Evolutionary conservation across 306 rosid species (phyloP), one percentile per base, ranked within the genome.

Genomic region (Vachellia collinsii): DNA sequence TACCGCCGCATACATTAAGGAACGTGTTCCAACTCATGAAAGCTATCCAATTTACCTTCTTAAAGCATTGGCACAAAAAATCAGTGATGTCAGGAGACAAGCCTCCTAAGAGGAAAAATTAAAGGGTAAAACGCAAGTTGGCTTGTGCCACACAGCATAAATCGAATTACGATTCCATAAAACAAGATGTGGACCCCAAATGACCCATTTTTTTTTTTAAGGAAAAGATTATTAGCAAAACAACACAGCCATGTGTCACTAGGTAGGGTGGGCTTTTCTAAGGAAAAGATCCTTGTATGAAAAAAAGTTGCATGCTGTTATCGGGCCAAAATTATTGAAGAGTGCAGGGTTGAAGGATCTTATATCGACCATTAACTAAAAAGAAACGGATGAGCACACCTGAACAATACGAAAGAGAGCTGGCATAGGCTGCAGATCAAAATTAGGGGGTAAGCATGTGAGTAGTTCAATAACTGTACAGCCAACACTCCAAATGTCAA

Each of bases 401-500:
- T 95, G 99, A 85, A 95, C 99, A 79, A 95, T 95, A 23, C 99
- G 99, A 82, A 93, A 95, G 78, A 95, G 91, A 75, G 99, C 99
- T 0, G 99, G 99, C 99, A 95, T 95, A 58, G 99, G 99, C 87
- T 95, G 99, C 50, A 95, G 88, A 81, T 95, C 99, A 83, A 91
- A 95, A 85, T 95, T 93, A 50, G 99, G 99, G 82, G 99, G 99
- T 25, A 95, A 86, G 54, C 99, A 93, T 36, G 99, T 93, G 84
- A 95, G 99, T 75, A 95, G 97, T 84, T 95, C 99, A 78, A 95
- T 95, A 75, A 95, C 99, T 2, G 99, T 95, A 86, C 99, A 95
- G 71, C 99, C 99, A 78, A 95, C 99, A 83, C 99, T 95, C 99
- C 99, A 95, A 85, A 95, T 93, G 87, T 95, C 99, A 48, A 98